These are phyloP conservation scores for Omphalea diandra DNA, from an alignment of 441 rosid genomes.

Conservation along the genomic window DNA sequence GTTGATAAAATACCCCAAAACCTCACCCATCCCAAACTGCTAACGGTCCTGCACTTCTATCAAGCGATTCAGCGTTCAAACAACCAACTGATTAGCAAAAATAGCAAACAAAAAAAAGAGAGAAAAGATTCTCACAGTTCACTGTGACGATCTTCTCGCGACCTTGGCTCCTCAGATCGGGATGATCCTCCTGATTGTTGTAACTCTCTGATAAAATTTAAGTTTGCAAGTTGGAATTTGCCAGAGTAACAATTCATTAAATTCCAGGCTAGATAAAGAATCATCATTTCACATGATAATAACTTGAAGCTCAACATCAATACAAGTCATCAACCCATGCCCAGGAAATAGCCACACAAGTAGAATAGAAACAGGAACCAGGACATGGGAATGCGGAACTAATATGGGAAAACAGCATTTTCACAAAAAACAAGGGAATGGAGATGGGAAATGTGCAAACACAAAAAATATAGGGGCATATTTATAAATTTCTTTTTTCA, in stretches of 20 bases:
- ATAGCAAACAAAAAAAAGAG: neutral
- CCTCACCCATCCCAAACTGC: too few relatives aligned
- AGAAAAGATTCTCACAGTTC: slow-evolving; percentile 69
- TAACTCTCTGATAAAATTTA: slow-evolving; percentile 53
- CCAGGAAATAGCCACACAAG: too few relatives aligned
- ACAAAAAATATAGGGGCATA: too few relatives aligned
- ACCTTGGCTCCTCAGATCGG: slow-evolving; percentile 78
- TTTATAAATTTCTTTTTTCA: too few relatives aligned
- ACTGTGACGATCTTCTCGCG: slow-evolving; percentile 54
- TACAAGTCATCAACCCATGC: neutral
- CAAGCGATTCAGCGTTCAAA: neutral
- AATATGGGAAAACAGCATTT: too few relatives aligned
- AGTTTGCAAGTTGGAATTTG: neutral
- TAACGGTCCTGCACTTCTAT: too few relatives aligned
- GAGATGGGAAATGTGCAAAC: too few relatives aligned
- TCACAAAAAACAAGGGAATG: too few relatives aligned
- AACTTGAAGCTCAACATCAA: neutral
- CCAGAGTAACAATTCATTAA: slow-evolving; percentile 2
- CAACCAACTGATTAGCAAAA: neutral
- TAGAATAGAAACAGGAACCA: too few relatives aligned
- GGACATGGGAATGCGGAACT: too few relatives aligned
- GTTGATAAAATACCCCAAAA: too few relatives aligned
- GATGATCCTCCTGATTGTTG: slow-evolving; percentile 51
- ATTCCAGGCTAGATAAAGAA: neutral
- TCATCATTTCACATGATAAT: neutral